Evolutionary conservation across 139 green algal species (phyloP), one percentile per base, ranked within the genome.

Genomic region (Medakamo hakoo): DNA sequence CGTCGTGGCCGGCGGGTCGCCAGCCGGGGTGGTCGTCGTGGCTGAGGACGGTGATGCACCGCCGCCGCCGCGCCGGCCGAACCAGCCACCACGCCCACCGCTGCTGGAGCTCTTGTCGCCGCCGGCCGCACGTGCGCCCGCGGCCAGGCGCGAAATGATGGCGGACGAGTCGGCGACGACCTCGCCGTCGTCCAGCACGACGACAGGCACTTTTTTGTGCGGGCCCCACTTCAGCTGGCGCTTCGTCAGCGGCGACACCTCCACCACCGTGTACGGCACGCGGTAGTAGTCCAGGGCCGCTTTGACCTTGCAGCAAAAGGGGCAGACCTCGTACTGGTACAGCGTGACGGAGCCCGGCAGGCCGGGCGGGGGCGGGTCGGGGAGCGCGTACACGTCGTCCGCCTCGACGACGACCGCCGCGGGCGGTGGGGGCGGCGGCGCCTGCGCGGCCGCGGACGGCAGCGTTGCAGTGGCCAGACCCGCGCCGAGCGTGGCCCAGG

Each of bases 301-400:
- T 65, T 93, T 95, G 26, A 98, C 88, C 69, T 99, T 99, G 84
- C 86, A 94, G 81, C 93, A 99, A 73, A 97, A 99, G 18, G 93
- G 93, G 75, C 93, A 99, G 0, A 94, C 84, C 65, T 97, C 92
- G 62, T 99, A 99, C 73, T 95, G 86, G 72, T 94, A 95, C 57
- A 95, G 61, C 16, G 73, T 84, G 25, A 94, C 64, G 22, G 74
- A 62, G 27, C 57, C 60, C 23, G 78, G 76, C 22, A 83, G 48
- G 21, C 57, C 18, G 3, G 49, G 58, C 18, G 19, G n/a, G 21
- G 55, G 30, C 3, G 18, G 21, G 4, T 27, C 4, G 1, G 69
- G 69, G 9, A 30, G 49, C 29, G 30, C 20, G 28, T 75, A 75
- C 2, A 48, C 55, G 18, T 75, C 58, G 2, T 55, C 55, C 3